Conservation (phyloP, 2,329 filamentous ascomycete genomes). For the Emericellopsis cladophorae region DNA sequence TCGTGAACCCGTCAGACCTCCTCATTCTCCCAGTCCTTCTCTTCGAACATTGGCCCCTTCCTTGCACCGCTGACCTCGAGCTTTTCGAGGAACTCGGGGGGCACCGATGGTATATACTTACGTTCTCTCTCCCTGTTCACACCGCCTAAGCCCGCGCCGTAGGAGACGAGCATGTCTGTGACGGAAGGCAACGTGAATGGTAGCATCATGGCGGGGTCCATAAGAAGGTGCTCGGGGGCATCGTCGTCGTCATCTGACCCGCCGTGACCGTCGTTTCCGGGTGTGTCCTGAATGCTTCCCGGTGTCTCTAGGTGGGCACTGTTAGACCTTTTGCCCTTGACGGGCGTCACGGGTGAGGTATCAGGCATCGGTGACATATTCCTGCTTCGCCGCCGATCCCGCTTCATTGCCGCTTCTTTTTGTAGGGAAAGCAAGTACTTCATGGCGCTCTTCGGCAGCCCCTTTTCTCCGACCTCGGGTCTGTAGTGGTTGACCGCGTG, state of each 20-base stretch:
- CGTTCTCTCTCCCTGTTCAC: slow-evolving; percentile 81
- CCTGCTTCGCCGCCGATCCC: slow-evolving; percentile 37
- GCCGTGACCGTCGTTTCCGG: slow-evolving; percentile 15
- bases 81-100: slow-evolving; percentile 83
- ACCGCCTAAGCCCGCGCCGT: slow-evolving; percentile 88
- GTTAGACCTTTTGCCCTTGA: slow-evolving; percentile 22
- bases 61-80: slow-evolving; percentile 52
- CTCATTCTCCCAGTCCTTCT: slow-evolving; percentile 57
- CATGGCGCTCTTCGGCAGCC: slow-evolving; percentile 73
- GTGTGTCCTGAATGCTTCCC: slow-evolving; percentile 26
- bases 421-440: slow-evolving; percentile 77
- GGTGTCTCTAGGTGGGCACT: slow-evolving; percentile 29
- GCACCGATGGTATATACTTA: slow-evolving; percentile 93
- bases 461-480: slow-evolving; percentile 89
- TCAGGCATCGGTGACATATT: slow-evolving; percentile 28
- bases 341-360: slow-evolving; percentile 31
- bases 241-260: slow-evolving; percentile 51
- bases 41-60: slow-evolving; percentile 44
- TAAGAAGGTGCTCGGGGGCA: slow-evolving; percentile 59
- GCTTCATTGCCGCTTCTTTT: slow-evolving; percentile 53
- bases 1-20: slow-evolving; percentile 26
- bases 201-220: slow-evolving; percentile 84
- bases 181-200: slow-evolving; percentile 92
- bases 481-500: slow-evolving; percentile 89
- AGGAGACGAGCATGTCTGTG: slow-evolving; percentile 93